These are phyloP conservation scores for Camellia lanceoleosa DNA, from an alignment of 148 eudicot species.

Conservation along the genomic window DNA sequence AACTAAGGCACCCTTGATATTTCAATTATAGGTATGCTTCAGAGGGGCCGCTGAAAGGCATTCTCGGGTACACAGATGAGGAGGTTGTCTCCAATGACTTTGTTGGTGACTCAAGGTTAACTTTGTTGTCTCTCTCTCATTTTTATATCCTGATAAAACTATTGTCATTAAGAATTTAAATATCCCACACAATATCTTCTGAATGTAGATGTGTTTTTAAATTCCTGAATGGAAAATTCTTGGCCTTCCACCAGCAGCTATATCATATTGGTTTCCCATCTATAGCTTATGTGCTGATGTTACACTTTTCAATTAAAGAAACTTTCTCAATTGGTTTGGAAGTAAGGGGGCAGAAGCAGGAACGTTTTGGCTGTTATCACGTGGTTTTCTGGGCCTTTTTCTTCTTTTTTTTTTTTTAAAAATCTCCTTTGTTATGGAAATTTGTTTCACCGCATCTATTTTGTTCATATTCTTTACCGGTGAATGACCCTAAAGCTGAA, in stretches of 20 bases:
- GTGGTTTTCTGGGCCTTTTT: neutral
- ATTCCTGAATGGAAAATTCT: neutral
- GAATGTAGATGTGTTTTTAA: neutral
- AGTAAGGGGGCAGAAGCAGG: neutral
- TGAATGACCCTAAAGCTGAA: neutral
- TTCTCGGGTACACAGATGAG: slow-evolving; percentile 93
- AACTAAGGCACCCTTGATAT: too few species aligned
- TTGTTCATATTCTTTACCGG: neutral
- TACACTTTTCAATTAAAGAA: neutral
- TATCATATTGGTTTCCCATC: neutral
- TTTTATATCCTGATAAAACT: too few species aligned
- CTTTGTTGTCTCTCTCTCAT: neutral
- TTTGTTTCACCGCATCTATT: neutral
- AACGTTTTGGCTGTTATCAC: slow-evolving; percentile 1
- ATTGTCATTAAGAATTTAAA: too few species aligned
- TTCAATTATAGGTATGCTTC: slow-evolving; percentile 57
- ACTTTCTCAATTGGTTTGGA: neutral
- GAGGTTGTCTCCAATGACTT: slow-evolving; percentile 97
- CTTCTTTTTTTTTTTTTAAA: neutral
- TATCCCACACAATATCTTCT: neutral
- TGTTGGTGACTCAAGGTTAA: slow-evolving; percentile 85
- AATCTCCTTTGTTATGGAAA: neutral
- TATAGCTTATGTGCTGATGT: slow-evolving; percentile 1
- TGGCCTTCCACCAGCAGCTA: neutral
- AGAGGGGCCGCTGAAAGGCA: slow-evolving; percentile 84